phyloP scores from a whole-genome alignment of 345 rosid species.

The Gossypium herbaceum region DNA sequence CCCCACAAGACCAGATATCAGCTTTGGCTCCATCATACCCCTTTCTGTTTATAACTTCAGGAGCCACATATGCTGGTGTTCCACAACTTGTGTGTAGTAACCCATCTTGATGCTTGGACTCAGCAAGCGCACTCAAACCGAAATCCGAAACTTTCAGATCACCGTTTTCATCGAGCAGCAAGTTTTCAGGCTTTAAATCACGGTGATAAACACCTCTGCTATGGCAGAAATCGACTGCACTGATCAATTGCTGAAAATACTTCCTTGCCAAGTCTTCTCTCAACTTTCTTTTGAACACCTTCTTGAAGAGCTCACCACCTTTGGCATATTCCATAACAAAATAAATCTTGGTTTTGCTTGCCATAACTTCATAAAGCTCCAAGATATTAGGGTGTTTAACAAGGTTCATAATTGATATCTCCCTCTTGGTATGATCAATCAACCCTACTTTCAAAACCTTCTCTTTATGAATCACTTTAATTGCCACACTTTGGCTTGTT shows the following conservation, averaged over 20 bases:
- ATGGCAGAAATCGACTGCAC: slow-evolving; percentile 28
- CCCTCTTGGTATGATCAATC: slow-evolving; percentile 27
- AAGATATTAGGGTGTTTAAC: slow-evolving; percentile 27
- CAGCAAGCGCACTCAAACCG: slow-evolving; percentile 26
- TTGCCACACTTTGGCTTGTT: slow-evolving; percentile 18
- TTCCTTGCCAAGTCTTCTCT: slow-evolving; percentile 25
- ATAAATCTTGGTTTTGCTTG: slow-evolving; percentile 28
- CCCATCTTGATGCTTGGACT: slow-evolving; percentile 26
- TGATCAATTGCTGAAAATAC: slow-evolving; percentile 25
- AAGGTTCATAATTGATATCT: slow-evolving; percentile 29
- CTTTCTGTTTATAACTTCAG: slow-evolving; percentile 14
- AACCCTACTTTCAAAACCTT: slow-evolving; percentile 28
- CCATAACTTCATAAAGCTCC: slow-evolving; percentile 31
- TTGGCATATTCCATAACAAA: slow-evolving; percentile 29
- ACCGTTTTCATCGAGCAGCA: slow-evolving; percentile 26
- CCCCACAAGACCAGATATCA: slow-evolving; percentile 20
- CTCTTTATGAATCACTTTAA: slow-evolving; percentile 29
- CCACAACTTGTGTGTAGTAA: slow-evolving; percentile 28
- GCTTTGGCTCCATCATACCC: slow-evolving; percentile 20
- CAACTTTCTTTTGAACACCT: slow-evolving; percentile 26
- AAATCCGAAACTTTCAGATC: slow-evolving; percentile 25
- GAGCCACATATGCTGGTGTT: slow-evolving; percentile 21
- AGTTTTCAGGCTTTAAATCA: slow-evolving; percentile 29
- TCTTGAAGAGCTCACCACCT: slow-evolving; percentile 31
- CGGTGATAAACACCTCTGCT: slow-evolving; percentile 30